A percentile compares a stretch with the other conserved stretches of the same genome.
Evolutionary conservation across 139 green algal species (phyloP).

Genomic region (Chlamydomonas sp.): DNA sequence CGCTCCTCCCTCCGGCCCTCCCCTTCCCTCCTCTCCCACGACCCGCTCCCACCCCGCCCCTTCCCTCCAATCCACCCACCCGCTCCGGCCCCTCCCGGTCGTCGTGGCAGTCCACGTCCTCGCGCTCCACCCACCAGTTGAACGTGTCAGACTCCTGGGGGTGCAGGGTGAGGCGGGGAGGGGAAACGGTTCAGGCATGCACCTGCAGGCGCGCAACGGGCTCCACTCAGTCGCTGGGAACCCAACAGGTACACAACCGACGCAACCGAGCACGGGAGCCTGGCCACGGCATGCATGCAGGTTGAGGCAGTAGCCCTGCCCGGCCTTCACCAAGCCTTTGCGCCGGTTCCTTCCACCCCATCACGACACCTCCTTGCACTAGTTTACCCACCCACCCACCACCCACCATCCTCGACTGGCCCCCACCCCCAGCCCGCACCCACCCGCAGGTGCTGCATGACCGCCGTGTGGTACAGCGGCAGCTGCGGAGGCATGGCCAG

Average conservation of each 20-base stretch:
- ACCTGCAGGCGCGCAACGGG: too few relatives aligned
- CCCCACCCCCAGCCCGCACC: neutral
- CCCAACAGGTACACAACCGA: too few relatives aligned
- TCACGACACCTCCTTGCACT: too few relatives aligned
- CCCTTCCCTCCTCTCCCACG: too few relatives aligned
- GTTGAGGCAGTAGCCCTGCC: too few relatives aligned
- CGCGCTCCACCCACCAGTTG: slow-evolving; percentile 12
- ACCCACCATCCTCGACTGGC: neutral
- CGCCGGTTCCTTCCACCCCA: too few relatives aligned
- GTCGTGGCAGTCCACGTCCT: slow-evolving; percentile 13
- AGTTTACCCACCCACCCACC: too few relatives aligned
- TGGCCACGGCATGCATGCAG: too few relatives aligned
- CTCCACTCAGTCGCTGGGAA: too few relatives aligned
- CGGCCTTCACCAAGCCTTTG: too few relatives aligned
- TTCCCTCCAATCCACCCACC: neutral
- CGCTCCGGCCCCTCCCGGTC: slow-evolving; percentile 12
- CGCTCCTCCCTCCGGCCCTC: too few relatives aligned
- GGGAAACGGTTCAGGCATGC: neutral
- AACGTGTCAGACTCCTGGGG: slow-evolving; percentile 24
- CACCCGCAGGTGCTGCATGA: slow-evolving; percentile 33
- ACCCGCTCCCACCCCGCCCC: neutral
- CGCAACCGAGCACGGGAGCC: too few relatives aligned
- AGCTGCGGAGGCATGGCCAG: slow-evolving; percentile 28
- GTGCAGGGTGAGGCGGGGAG: neutral
- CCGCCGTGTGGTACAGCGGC: slow-evolving; percentile 18